phyloP scores from a whole-genome alignment of 2,329 filamentous ascomycete genomes.

The Fusarium compactum region DNA sequence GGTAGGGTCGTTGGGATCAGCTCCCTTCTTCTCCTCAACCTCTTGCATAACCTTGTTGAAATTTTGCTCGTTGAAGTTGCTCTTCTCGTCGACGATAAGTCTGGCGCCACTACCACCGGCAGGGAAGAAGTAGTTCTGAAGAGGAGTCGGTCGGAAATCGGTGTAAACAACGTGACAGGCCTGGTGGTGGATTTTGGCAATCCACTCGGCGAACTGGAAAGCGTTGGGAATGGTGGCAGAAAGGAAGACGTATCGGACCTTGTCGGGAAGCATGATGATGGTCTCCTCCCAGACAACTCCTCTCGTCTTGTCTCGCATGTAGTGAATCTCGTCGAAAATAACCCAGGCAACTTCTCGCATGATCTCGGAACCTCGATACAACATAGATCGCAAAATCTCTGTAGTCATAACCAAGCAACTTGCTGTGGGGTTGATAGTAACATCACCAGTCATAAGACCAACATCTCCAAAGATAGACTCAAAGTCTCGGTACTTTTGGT shows the following conservation, averaged over 20 bases:
- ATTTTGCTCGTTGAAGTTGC: constrained; percentile 94
- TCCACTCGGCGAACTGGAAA: constrained; percentile 99
- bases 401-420: constrained; percentile 99
- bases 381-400: constrained; percentile 98
- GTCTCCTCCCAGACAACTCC: constrained; percentile 99
- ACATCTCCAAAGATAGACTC: constrained; percentile 95
- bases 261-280: constrained; percentile 96
- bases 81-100: constrained; percentile 95
- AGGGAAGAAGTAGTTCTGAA: constrained; percentile 98
- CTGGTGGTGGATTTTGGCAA: constrained; percentile 96
- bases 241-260: constrained; percentile 98
- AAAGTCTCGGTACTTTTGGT: constrained; percentile 99
- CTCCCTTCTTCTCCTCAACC: constrained; percentile 88
- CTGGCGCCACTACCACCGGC: constrained; percentile 92
- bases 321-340: constrained; percentile 98
- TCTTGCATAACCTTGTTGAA: constrained; percentile 96
- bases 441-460: constrained; percentile 98
- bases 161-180: constrained; percentile 99
- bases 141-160: constrained; percentile 94
- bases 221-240: constrained; percentile 99
- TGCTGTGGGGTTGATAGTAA: constrained; percentile 98
- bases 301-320: constrained; percentile 92
- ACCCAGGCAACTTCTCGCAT: constrained; percentile 99
- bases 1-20: constrained; percentile 81
- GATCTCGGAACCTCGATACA: constrained; percentile 97